Conservation (phyloP, 2,329 filamentous ascomycete genomes). For the Boeremia exigua region DNA sequence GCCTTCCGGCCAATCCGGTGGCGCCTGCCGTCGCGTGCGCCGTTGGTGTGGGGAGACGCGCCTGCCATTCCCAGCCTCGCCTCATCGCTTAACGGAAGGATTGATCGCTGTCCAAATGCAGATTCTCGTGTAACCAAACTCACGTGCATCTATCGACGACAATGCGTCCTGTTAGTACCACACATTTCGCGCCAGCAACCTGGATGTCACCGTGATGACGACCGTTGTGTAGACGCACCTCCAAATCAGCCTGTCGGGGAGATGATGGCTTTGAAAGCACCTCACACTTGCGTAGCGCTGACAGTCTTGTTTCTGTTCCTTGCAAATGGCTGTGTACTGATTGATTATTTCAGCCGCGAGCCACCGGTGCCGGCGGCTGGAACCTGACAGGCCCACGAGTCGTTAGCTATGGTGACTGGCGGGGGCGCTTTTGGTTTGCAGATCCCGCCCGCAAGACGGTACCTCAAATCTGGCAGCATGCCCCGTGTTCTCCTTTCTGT, state of each 20-base stretch:
- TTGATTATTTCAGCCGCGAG: background rate
- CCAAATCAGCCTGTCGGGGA: too few species aligned
- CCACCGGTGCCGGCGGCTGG: background rate
- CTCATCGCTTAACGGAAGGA: too few species aligned
- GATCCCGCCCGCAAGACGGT: background rate
- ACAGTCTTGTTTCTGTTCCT: background rate
- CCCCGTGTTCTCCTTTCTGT: background rate
- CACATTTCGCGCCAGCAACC: too few species aligned
- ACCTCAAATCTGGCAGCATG: too few species aligned
- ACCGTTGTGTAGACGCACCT: too few species aligned
- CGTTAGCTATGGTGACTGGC: too few species aligned
- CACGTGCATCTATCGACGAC: too few species aligned
- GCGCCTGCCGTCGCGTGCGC: constrained; percentile 8
- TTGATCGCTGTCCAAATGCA: background rate
- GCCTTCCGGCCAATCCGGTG: constrained; percentile 27
- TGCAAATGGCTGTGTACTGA: background rate
- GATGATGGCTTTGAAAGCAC: background rate
- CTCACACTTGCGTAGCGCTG: background rate
- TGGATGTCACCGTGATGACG: too few species aligned
- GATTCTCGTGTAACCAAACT: too few species aligned
- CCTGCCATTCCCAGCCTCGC: background rate
- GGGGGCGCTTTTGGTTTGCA: background rate
- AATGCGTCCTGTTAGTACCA: too few species aligned
- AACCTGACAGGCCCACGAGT: background rate
- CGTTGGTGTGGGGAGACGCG: constrained; percentile 3